phyloP scores from a whole-genome alignment of 257 asterid species.

The Gentiana macrophylla region DNA sequence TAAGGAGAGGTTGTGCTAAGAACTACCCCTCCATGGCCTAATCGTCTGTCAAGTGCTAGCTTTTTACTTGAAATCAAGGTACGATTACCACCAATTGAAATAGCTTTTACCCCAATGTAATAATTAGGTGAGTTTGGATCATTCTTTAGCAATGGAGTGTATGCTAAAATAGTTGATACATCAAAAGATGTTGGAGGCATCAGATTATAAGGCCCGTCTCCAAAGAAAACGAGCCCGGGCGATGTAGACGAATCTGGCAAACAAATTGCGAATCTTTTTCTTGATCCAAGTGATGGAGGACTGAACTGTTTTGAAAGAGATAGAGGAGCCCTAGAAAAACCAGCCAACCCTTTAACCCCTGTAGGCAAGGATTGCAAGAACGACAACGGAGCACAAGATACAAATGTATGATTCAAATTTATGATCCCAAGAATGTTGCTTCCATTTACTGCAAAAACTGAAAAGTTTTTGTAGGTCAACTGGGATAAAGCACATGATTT shows the following conservation, averaged over 20 bases:
- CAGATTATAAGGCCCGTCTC: conserved; percentile 12
- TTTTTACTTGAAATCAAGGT: conserved; percentile 5
- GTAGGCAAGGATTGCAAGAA: conserved; percentile 16
- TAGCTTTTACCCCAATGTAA: conserved; percentile 19
- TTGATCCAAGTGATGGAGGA: neutral
- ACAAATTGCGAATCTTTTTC: conserved; percentile 19
- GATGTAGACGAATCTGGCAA: conserved; percentile 9
- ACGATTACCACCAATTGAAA: conserved; percentile 13
- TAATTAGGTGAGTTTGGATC: conserved; percentile 16
- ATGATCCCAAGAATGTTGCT: conserved; percentile 2
- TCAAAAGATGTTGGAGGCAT: conserved; percentile 14
- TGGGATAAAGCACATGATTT: conserved; percentile 12
- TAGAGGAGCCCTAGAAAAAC: conserved; percentile 29
- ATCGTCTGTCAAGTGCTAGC: too few species aligned
- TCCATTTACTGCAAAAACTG: conserved; percentile 10
- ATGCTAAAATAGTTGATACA: conserved; percentile 14
- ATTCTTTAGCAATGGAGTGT: conserved; percentile 26
- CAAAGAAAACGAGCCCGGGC: conserved; percentile 19
- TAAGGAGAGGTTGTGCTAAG: conserved; percentile 14
- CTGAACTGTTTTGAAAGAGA: conserved; percentile 19
- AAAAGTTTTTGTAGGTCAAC: conserved; percentile 12
- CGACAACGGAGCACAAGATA: conserved; percentile 23
- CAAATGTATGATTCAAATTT: neutral
- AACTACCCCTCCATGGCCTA: conserved; percentile 13
- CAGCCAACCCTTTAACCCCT: conserved; percentile 22